phyloP scores from a whole-genome alignment of 1,139 yeast species.

The Debaryomycetaceae sp. region DNA sequence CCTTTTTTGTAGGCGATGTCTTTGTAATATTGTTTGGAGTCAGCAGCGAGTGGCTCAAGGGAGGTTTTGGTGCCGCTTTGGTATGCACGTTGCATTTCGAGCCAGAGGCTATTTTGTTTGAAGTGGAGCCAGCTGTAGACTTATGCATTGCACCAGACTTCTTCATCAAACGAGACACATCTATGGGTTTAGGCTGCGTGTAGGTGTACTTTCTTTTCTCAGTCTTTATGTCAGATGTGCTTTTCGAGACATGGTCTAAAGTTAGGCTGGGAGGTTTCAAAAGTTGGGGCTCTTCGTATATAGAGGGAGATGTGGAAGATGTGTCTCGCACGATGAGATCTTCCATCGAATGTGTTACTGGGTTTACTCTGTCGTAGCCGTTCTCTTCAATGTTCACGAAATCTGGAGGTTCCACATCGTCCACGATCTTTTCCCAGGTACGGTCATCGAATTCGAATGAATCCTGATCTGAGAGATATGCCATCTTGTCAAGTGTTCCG shows the following conservation, averaged over 20 bases:
- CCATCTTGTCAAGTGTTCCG: slow-evolving; percentile 21
- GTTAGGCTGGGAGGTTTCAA: slow-evolving; percentile 9
- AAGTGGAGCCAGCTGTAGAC: slow-evolving; percentile 4
- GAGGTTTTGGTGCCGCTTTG: slow-evolving; percentile 3
- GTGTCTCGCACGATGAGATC: slow-evolving; percentile 17
- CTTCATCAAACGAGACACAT: slow-evolving; percentile 34
- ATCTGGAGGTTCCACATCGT: slow-evolving; percentile 14
- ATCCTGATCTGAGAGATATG: slow-evolving; percentile 49
- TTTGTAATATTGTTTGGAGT: not conserved
- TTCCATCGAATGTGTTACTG: slow-evolving; percentile 14
- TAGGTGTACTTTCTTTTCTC: slow-evolving; percentile 29
- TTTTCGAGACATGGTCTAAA: slow-evolving; percentile 7
- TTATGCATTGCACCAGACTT: slow-evolving; percentile 9
- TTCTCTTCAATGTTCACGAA: slow-evolving; percentile 36
- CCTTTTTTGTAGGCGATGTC: not conserved
- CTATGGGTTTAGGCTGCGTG: slow-evolving; percentile 41
- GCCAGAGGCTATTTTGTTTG: not conserved
- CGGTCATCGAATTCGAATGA: slow-evolving; percentile 18
- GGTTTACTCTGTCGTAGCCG: slow-evolving; percentile 10
- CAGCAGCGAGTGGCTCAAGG: not conserved
- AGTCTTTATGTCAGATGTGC: slow-evolving; percentile 7
- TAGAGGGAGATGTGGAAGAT: slow-evolving; percentile 10
- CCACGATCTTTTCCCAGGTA: slow-evolving; percentile 29
- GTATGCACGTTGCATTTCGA: slow-evolving; percentile 4
- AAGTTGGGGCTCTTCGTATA: not conserved